These are phyloP conservation scores for Nymphaea thermarum DNA, from an alignment of 164 flowering plant species.

Conservation along the genomic window DNA sequence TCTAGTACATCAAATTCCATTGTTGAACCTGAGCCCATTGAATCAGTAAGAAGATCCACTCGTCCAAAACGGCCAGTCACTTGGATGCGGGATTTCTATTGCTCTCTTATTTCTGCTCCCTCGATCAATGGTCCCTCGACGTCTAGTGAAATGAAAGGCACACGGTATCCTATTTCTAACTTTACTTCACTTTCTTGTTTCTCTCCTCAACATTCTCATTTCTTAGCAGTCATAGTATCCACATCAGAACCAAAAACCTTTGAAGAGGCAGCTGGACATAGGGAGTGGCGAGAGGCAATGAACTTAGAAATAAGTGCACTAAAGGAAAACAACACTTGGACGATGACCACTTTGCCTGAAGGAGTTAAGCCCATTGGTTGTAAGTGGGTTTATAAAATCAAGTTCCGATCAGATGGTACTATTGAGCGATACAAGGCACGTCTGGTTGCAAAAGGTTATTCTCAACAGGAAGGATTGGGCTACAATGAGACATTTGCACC, in stretches of 20 bases:
- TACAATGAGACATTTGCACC: conserved; percentile 4
- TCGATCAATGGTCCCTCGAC: not conserved
- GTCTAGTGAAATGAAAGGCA: not conserved
- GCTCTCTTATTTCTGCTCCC: not conserved
- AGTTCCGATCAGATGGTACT: not conserved
- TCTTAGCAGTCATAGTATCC: not conserved
- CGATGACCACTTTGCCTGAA: not conserved
- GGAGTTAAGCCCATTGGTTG: not conserved
- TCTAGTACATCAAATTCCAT: no score
- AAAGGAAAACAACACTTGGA: conserved; percentile 2
- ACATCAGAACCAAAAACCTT: not conserved
- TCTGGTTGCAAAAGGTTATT: not conserved
- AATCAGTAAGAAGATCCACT: not conserved
- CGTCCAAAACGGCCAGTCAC: not conserved
- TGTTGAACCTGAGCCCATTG: no score
- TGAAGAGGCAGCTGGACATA: not conserved
- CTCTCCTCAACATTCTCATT: not conserved
- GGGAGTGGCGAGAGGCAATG: not conserved
- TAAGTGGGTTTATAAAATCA: not conserved
- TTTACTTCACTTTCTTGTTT: not conserved
- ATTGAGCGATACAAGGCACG: conserved; percentile 1
- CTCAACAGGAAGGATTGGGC: not conserved
- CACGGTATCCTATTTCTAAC: not conserved
- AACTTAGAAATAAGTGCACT: not conserved
- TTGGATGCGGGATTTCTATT: not conserved